These are phyloP conservation scores for Mucor racemosus DNA, from an alignment of 371 early-diverging fungal species.

Conservation along the genomic window DNA sequence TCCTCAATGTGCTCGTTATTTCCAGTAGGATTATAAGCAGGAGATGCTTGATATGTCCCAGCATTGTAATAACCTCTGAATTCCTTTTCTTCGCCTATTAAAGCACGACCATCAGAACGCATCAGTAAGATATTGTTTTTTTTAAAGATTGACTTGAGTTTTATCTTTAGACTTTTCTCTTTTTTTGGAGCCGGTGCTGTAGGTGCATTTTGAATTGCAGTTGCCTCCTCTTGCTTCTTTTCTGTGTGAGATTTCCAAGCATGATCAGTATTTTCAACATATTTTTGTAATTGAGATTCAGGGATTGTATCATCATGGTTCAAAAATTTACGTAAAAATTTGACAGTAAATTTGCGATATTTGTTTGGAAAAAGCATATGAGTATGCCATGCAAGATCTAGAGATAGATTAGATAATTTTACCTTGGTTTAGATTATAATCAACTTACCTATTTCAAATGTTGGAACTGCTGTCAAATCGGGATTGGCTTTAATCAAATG, in stretches of 20 bases:
- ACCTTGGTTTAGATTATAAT: too few relatives aligned
- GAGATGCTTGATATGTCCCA: background rate
- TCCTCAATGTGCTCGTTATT: background rate
- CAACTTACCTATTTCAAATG: constrained; percentile 9
- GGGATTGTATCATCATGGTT: constrained; percentile 21
- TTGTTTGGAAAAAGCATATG: constrained; percentile 18
- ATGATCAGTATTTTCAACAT: background rate
- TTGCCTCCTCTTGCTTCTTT: background rate
- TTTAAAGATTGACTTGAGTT: background rate
- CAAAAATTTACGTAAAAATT: background rate
- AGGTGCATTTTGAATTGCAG: background rate
- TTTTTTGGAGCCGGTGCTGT: background rate
- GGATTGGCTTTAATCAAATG: constrained; percentile 2
- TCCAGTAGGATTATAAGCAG: background rate
- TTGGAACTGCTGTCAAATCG: constrained; percentile 4
- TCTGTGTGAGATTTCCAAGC: background rate
- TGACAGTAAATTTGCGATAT: constrained; percentile 8
- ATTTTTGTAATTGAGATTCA: background rate
- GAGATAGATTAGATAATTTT: background rate
- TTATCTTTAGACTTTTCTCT: background rate
- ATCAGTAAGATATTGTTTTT: too few relatives aligned
- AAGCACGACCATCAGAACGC: too few relatives aligned
- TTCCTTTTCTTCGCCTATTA: too few relatives aligned
- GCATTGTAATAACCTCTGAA: background rate
- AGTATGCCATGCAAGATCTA: constrained; percentile 25